Percentiles rank a stretch among this genome's conserved stretches.
Conservation (phyloP, 2,329 filamentous ascomycete genomes). For the Xylariaceae sp. region DNA sequence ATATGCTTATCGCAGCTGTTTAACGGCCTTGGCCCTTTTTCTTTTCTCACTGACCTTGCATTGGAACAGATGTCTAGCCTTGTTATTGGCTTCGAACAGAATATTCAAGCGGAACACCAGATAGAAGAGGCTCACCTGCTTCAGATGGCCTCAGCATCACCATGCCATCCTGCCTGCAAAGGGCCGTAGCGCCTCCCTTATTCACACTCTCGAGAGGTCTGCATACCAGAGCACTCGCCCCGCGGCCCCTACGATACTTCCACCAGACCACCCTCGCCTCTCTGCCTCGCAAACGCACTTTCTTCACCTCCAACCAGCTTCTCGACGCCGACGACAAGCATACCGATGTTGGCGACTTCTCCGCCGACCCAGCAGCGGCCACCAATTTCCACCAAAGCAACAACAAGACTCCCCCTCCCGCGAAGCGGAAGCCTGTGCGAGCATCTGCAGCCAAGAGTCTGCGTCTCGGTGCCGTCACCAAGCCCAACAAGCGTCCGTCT, state of each 20-base stretch:
- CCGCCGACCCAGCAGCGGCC: slow-evolving; percentile 4
- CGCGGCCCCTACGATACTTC: slow-evolving; percentile 37
- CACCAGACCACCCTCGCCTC: slow-evolving; percentile 44
- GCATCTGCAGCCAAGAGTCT: slow-evolving; percentile 61
- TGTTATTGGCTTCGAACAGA: too few relatives aligned
- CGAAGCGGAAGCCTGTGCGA: slow-evolving; percentile 48
- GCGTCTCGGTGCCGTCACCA: slow-evolving; percentile 80
- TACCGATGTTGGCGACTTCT: neutral
- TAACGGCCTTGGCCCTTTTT: too few relatives aligned
- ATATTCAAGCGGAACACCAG: neutral
- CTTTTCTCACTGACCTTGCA: too few relatives aligned
- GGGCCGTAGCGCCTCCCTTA: slow-evolving; percentile 20
- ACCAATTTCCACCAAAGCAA: slow-evolving; percentile 7
- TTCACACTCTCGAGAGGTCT: slow-evolving; percentile 20
- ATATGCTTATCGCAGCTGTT: too few relatives aligned
- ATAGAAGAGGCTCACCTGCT: slow-evolving; percentile 4
- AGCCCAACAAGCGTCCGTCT: slow-evolving; percentile 47
- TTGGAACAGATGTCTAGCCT: too few relatives aligned
- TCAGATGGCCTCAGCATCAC: slow-evolving; percentile 24
- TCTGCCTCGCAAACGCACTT: slow-evolving; percentile 56
- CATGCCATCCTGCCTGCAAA: slow-evolving; percentile 29
- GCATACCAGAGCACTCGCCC: slow-evolving; percentile 31
- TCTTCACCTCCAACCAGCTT: slow-evolving; percentile 65
- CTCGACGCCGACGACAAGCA: slow-evolving; percentile 41
- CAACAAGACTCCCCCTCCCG: slow-evolving; percentile 23